A percentile compares a stretch with the other conserved stretches of the same genome.
Evolutionary conservation across 2,329 filamentous ascomycete species (phyloP).

Genomic region (Talaromyces pinophilus): DNA sequence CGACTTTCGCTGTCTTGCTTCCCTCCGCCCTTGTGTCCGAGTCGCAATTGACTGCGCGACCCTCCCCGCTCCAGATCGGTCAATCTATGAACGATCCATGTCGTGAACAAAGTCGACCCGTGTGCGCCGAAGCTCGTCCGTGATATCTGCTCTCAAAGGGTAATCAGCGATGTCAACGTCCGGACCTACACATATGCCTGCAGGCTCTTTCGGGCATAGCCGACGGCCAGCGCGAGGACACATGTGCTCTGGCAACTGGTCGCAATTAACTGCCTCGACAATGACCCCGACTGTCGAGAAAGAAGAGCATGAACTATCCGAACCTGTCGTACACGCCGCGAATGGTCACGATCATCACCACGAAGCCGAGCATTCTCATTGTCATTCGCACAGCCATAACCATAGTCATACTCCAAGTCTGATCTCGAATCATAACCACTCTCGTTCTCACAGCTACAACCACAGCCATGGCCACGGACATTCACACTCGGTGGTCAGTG

Average conservation of each 20-base stretch:
- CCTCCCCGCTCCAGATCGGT: conserved; percentile 10
- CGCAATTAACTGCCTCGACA: conserved; percentile 30
- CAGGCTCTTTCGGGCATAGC: conserved; percentile 30
- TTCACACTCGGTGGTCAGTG: neutral
- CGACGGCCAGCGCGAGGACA: conserved; percentile 37
- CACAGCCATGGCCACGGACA: conserved; percentile 7
- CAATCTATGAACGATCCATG: conserved; percentile 8
- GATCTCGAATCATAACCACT: conserved; percentile 31
- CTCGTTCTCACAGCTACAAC: conserved; percentile 40
- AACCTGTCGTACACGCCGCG: conserved; percentile 25
- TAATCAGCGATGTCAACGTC: conserved; percentile 35
- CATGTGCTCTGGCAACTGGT: conserved; percentile 36
- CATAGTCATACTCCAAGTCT: conserved; percentile 18
- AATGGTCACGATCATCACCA: conserved; percentile 33
- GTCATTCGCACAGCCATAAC: conserved; percentile 35
- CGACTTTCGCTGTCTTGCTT: neutral
- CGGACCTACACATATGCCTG: conserved; percentile 33
- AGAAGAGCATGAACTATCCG: conserved; percentile 28
- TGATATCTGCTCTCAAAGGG: neutral
- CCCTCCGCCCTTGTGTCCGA: neutral
- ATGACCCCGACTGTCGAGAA: conserved; percentile 28
- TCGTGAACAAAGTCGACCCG: conserved; percentile 2
- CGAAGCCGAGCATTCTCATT: conserved; percentile 26
- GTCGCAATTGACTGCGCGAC: neutral
- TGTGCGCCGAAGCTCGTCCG: conserved; percentile 4